Base-by-base conservation (phyloP, 2,329 filamentous ascomycete genomes). In the Sporothrix luriei region DNA sequence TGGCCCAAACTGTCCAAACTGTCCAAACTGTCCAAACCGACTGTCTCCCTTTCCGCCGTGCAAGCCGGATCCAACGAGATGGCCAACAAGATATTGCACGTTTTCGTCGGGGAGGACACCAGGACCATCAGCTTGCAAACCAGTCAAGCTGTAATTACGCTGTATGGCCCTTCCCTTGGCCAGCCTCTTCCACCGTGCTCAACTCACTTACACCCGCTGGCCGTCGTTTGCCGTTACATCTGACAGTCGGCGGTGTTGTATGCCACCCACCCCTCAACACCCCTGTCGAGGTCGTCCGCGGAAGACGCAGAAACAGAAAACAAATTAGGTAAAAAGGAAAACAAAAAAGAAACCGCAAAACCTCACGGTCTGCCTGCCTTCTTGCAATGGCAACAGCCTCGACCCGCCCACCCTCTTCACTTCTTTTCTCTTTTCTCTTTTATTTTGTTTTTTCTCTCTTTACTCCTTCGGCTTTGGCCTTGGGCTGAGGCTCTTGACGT, bases 311-410 rank as follows among this genome's bases (percentile, higher is more conserved):
- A n/a, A 1, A 46, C 26, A 14, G 10, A 62, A 7, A 46, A 26
- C 7, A 24, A 46, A 62, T 26, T n/a, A 62, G 4, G 13, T 14
- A 62, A 62, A 16, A 46, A 24, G 13, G 4, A 19, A 24, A 21
- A 46, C 14, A 0, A 59, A 19, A 24, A 21, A 46, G 24, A 0
- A 59, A 43, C 10, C 21, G 3, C 19, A 62, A 16, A 43, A 46
- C 21, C 46, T 33, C 33, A 33, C n/a, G n/a, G n/a, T n/a, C n/a
- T n/a, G n/a, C n/a, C n/a, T n/a, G n/a, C n/a, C n/a, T n/a, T n/a
- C n/a, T n/a, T n/a, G n/a, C n/a, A n/a, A n/a, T n/a, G 57, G 38
- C 57, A 62, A 62, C 57, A 62, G 57, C 57, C 57, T 62, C 38
- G 46, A 46, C 57, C 57, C 33, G 38, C 57, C 38, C 40, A 16